Evolutionary conservation across 805 yeast genomes (phyloP).

Genomic region (Starmera dryadoides): DNA sequence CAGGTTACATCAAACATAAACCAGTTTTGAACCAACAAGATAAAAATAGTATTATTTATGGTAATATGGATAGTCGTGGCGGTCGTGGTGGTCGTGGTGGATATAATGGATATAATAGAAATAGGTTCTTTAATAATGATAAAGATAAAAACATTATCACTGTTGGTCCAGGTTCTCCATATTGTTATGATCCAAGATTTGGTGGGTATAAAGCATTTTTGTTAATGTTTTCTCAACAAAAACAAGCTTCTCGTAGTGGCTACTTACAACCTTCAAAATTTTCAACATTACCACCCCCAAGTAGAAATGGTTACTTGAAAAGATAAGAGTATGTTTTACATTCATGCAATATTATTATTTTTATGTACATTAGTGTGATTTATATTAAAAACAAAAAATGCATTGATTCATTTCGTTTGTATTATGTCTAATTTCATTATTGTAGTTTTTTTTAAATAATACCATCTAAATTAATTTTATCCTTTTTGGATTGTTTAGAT

Average conservation of each 20-base stretch:
- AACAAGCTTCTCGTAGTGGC: conserved; percentile 1
- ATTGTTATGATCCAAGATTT: conserved; percentile 37
- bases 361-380: too few species aligned
- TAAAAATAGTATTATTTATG: conserved; percentile 49
- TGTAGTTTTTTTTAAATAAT: too few species aligned
- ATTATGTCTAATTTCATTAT: too few species aligned
- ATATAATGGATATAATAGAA: conserved; percentile 11
- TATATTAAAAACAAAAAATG: too few species aligned
- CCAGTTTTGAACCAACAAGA: conserved; percentile 64
- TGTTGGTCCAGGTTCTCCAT: conserved; percentile 42
- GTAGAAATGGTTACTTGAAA: conserved; percentile 1
- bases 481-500: too few species aligned
- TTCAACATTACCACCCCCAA: conserved; percentile 4
- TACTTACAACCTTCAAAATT: conserved; percentile 8
- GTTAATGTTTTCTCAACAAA: conserved; percentile 2
- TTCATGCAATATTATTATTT: too few species aligned
- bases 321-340: too few species aligned
- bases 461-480: too few species aligned
- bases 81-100: conserved; percentile 21
- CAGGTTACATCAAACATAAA: conserved; percentile 64
- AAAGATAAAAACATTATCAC: conserved; percentile 31
- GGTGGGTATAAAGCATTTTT: conserved; percentile 46
- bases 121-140: conserved; percentile 20
- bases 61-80: conserved; percentile 25
- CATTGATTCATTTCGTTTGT: too few species aligned